A percentile compares a stretch with the other conserved stretches of the same genome.
Conservation (phyloP, 106 monocot species). For the Dendrobium nobile region DNA sequence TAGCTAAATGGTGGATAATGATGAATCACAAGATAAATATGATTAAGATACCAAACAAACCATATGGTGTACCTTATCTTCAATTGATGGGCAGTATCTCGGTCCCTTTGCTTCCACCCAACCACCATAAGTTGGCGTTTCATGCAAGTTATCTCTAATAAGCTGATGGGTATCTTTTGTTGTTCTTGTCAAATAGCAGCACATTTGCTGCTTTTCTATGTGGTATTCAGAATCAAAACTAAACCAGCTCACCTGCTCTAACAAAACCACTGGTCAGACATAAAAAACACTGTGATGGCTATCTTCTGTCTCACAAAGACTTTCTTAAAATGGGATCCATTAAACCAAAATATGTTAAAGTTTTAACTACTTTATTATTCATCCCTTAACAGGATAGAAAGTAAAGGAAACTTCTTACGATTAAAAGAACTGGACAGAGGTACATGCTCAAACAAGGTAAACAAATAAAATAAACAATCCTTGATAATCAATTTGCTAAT, state of each 20-base stretch:
- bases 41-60: background rate
- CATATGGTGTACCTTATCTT: slow-evolving; percentile 75
- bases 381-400: background rate
- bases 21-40: slow-evolving; percentile 8
- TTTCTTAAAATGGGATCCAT: background rate
- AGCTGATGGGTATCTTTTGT: slow-evolving; percentile 87
- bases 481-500: too few species aligned
- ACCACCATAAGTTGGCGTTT: slow-evolving; percentile 99
- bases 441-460: background rate
- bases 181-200: slow-evolving; percentile 95
- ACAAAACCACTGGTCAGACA: background rate
- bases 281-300: background rate
- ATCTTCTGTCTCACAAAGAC: background rate
- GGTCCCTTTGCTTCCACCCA: slow-evolving; percentile 99
- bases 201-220: slow-evolving; percentile 92
- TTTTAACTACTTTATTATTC: background rate
- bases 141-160: slow-evolving; percentile 87
- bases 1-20: slow-evolving; percentile 6
- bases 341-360: background rate
- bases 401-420: background rate
- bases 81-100: slow-evolving; percentile 97
- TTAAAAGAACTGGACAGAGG: background rate
- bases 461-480: too few species aligned
- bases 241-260: slow-evolving; percentile 83
- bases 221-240: slow-evolving; percentile 96